Percentiles rank a stretch among this genome's conserved stretches.
phyloP scores from a whole-genome alignment of 2,329 filamentous ascomycete genomes.

The Neopestalotiopsis sp. region DNA sequence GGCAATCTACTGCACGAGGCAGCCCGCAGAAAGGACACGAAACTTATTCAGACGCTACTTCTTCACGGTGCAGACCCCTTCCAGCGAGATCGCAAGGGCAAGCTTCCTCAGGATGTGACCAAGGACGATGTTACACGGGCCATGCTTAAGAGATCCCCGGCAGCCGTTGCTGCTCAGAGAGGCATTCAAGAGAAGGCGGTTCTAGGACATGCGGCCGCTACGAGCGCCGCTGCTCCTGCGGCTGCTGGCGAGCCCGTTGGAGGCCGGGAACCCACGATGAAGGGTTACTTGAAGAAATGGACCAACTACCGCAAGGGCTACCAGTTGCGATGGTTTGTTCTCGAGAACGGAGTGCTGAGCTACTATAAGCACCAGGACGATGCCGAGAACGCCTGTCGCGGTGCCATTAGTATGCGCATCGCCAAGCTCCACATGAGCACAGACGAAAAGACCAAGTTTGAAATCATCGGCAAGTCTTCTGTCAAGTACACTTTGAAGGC shows the following conservation, averaged over 20 bases:
- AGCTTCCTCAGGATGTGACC: conserved; percentile 93
- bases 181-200: conserved; percentile 98
- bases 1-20: conserved; percentile 94
- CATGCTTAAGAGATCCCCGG: conserved; percentile 92
- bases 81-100: conserved; percentile 91
- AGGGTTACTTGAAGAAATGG: conserved; percentile 99
- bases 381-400: conserved; percentile 91
- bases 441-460: conserved; percentile 96
- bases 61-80: conserved; percentile 97
- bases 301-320: conserved; percentile 98
- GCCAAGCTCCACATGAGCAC: conserved; percentile 94
- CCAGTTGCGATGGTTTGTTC: conserved; percentile 95
- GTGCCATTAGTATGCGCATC: conserved; percentile 98
- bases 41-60: conserved; percentile 86
- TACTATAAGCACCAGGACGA: conserved; percentile 99
- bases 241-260: conserved; percentile 64
- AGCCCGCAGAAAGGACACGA: conserved; percentile 82
- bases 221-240: conserved; percentile 55
- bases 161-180: conserved; percentile 89
- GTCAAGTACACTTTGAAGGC: conserved; percentile 98
- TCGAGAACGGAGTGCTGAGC: conserved; percentile 95
- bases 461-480: conserved; percentile 96
- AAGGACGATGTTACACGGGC: conserved; percentile 89
- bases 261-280: conserved; percentile 94
- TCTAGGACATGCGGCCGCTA: conserved; percentile 72